Percentiles rank a stretch among this genome's conserved stretches.
These are phyloP conservation scores for Aspergillus carlsbadensis DNA, from an alignment of 495 filamentous ascomycete species.

Conservation along the genomic window DNA sequence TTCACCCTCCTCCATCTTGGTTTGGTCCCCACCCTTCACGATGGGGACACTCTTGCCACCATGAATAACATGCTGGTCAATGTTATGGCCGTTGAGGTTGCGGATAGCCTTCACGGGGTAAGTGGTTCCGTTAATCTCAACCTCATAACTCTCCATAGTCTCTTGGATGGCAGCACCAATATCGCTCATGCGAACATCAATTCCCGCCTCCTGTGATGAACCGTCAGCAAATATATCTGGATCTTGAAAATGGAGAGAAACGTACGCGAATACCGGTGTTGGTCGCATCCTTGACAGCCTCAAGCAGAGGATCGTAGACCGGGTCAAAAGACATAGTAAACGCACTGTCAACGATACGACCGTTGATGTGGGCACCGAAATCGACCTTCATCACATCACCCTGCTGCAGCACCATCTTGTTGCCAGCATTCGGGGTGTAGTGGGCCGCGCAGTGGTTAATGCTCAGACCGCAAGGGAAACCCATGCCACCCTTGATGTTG, in stretches of 20 bases:
- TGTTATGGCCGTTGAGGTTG: slow-evolving; percentile 88
- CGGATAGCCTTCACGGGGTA: slow-evolving; percentile 82
- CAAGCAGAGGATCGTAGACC: slow-evolving; percentile 78
- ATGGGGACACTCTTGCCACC: slow-evolving; percentile 88
- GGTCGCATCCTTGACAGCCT: slow-evolving; percentile 81
- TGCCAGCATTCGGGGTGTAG: slow-evolving; percentile 89
- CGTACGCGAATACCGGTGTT: slow-evolving; percentile 73
- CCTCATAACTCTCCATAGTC: slow-evolving; percentile 86
- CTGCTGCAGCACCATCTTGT: slow-evolving; percentile 76
- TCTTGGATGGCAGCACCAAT: slow-evolving; percentile 80
- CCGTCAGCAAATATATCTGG: neutral
- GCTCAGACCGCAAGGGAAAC: slow-evolving; percentile 83
- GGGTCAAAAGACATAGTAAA: slow-evolving; percentile 89
- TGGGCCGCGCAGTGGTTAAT: slow-evolving; percentile 88
- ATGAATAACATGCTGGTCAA: slow-evolving; percentile 83
- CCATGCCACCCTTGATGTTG: slow-evolving; percentile 76
- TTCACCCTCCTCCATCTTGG: slow-evolving; percentile 94
- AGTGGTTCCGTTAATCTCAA: slow-evolving; percentile 72
- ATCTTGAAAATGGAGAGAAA: neutral
- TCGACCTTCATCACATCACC: slow-evolving; percentile 93
- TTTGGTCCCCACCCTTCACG: slow-evolving; percentile 74
- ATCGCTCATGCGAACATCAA: slow-evolving; percentile 75
- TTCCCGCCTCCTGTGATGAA: slow-evolving; percentile 63
- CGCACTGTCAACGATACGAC: slow-evolving; percentile 87
- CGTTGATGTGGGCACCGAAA: slow-evolving; percentile 88